phyloP scores from a whole-genome alignment of 257 asterid species.

The Solanum paucissectum region DNA sequence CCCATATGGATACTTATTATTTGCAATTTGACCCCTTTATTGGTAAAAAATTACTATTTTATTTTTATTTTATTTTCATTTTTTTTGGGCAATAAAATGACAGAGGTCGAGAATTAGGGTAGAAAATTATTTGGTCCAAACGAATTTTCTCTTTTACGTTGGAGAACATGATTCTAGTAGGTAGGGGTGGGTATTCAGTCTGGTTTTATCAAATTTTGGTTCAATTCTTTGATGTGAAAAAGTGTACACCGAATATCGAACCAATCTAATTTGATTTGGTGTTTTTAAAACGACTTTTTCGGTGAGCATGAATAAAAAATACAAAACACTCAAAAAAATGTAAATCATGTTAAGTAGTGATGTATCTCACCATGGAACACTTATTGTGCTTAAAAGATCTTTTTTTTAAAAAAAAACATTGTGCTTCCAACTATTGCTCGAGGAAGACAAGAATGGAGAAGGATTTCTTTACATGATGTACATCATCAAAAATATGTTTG shows the following conservation, averaged over 20 bases:
- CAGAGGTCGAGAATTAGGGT: background rate
- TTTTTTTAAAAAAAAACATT: no score
- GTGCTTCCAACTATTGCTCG: background rate
- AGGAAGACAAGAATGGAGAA: background rate
- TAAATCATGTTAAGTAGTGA: background rate
- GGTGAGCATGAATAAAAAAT: no score
- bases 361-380: background rate
- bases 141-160: no score
- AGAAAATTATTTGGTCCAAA: no score
- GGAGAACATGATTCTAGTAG: background rate
- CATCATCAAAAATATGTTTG: background rate
- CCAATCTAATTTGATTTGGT: no score
- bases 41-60: no score
- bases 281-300: background rate
- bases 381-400: accelerated
- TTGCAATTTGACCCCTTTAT: background rate
- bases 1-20: background rate
- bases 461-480: background rate
- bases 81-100: no score
- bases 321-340: no score
- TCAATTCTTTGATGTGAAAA: no score
- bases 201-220: no score
- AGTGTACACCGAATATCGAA: background rate
- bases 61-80: no score
- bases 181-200: background rate